Evolutionary conservation across 2,329 filamentous ascomycete genomes (phyloP), one percentile per base, ranked within the genome.

Genomic region (Colletotrichum abscissum): DNA sequence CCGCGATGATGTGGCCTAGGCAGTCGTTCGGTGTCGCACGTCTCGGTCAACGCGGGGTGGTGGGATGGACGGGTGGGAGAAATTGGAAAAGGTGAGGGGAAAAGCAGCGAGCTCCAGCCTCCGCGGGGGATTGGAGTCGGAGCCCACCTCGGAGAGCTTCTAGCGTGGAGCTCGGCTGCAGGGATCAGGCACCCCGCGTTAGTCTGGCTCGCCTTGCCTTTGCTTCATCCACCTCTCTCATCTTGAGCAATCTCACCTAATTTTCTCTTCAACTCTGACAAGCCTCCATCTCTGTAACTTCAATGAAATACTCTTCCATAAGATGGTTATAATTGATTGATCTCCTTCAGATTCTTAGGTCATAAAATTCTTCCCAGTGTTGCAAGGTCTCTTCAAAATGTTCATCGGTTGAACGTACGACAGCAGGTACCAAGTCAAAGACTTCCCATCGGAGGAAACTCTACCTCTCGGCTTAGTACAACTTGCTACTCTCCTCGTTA

Each of bases 11-110:
- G 70, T 66, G 67, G 67, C 42, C 70, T 70, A 73, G 70, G 70
- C 70, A 73, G 70, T 65, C 67, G 67, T 65, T 65, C 62, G 67
- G 55, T 73, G 70, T 75, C 64, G 67, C 60, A 74, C 70, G 73
- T 65, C 38, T 73, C 42, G 59, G 54, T 49, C 28, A 63, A 58
- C 42, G 59, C 35, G 19, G 33, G 58, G 33, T n/a, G 46, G 67
- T 38, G 67, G 67, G 60, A 42, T 42, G 60, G 64, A 65, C 12
- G 49, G 35, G 9, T 38, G 42, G 42, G 19, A 49, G 19, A 49
- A 49, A 49, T 49, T 49, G 42, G 19, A 49, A 42, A 33, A 58
- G 22, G 49, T 38, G 62, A 65, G 63, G 63, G 52, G 49, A 30
- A 38, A 38, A 56, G 22, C 30, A 16, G 26, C 22, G 49, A 63